These are phyloP conservation scores for Candida nonsorbophila DNA, from an alignment of 805 yeast genomes.

Conservation along the genomic window DNA sequence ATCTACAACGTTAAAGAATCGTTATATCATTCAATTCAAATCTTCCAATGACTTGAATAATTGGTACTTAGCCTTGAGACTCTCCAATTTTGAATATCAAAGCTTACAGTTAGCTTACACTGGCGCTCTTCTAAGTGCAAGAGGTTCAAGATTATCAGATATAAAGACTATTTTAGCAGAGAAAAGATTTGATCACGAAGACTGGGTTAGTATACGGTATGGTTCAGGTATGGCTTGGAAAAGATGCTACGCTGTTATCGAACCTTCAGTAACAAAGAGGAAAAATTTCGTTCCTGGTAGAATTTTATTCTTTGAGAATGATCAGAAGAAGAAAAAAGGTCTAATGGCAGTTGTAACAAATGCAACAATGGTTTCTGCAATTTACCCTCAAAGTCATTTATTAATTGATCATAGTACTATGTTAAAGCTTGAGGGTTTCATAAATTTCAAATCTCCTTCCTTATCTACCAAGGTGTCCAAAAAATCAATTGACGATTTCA, in stretches of 20 bases:
- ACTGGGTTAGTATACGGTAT: slow-evolving; percentile 91
- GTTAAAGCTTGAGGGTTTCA: slow-evolving; percentile 82
- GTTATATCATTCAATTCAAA: slow-evolving; percentile 76
- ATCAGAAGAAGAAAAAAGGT: slow-evolving; percentile 61
- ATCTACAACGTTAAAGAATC: slow-evolving; percentile 86
- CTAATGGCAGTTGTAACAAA: slow-evolving; percentile 75
- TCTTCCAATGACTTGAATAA: slow-evolving; percentile 55
- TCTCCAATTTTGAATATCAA: slow-evolving; percentile 75
- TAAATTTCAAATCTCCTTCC: slow-evolving; percentile 47
- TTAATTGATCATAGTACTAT: slow-evolving; percentile 84
- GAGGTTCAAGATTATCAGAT: slow-evolving; percentile 84
- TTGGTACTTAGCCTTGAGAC: slow-evolving; percentile 83
- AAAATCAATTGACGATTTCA: slow-evolving; percentile 25
- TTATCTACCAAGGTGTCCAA: slow-evolving; percentile 28
- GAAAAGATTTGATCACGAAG: slow-evolving; percentile 81
- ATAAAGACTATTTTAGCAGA: slow-evolving; percentile 81
- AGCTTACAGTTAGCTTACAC: slow-evolving; percentile 93
- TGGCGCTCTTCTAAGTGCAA: slow-evolving; percentile 87
- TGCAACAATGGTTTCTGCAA: slow-evolving; percentile 75
- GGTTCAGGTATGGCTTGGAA: slow-evolving; percentile 99
- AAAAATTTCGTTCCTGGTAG: slow-evolving; percentile 54
- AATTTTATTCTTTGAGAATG: slow-evolving; percentile 76
- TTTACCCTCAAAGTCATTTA: slow-evolving; percentile 82
- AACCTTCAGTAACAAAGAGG: slow-evolving; percentile 54
- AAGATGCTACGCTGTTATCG: slow-evolving; percentile 85